These are phyloP conservation scores for Mortierella sp. DNA, from an alignment of 371 early-diverging fungal genomes.

Conservation along the genomic window DNA sequence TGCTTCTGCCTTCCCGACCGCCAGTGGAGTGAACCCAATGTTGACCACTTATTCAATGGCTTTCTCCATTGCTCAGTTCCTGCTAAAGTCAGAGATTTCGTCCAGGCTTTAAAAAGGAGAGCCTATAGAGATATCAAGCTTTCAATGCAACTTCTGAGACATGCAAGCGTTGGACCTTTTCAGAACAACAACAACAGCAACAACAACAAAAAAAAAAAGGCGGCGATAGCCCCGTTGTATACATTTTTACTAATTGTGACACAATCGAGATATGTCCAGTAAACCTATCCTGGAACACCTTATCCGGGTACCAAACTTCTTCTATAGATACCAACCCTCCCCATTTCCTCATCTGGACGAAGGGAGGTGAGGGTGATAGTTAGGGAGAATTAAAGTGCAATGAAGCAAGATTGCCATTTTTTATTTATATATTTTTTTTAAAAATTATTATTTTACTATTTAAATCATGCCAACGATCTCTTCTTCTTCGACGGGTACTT, in stretches of 20 bases:
- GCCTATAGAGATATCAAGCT: neutral
- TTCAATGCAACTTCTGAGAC: neutral
- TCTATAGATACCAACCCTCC: too few relatives aligned
- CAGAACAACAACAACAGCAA: too few relatives aligned
- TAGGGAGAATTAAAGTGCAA: too few relatives aligned
- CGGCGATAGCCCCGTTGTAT: too few relatives aligned
- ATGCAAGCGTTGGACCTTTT: too few relatives aligned
- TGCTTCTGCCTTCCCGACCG: conserved; percentile 78
- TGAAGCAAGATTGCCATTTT: too few relatives aligned
- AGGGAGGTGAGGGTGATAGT: too few relatives aligned
- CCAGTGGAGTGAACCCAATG: conserved; percentile 86
- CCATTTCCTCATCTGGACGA: too few relatives aligned
- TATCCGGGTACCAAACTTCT: too few relatives aligned
- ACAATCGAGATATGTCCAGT: too few relatives aligned
- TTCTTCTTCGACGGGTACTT: conserved; percentile 35
- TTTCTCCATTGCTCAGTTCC: conserved; percentile 49
- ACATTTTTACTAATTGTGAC: too few relatives aligned
- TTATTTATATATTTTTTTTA: neutral
- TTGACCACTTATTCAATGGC: conserved; percentile 46
- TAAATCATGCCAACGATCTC: conserved; percentile 7
- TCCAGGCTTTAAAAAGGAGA: conserved; percentile 28
- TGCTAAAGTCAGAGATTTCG: conserved; percentile 21
- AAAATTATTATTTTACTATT: neutral
- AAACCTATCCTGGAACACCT: too few relatives aligned
- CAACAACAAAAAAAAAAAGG: neutral